Evolutionary conservation across 345 rosid genomes (phyloP).

Genomic region (Cochlearia excelsa): DNA sequence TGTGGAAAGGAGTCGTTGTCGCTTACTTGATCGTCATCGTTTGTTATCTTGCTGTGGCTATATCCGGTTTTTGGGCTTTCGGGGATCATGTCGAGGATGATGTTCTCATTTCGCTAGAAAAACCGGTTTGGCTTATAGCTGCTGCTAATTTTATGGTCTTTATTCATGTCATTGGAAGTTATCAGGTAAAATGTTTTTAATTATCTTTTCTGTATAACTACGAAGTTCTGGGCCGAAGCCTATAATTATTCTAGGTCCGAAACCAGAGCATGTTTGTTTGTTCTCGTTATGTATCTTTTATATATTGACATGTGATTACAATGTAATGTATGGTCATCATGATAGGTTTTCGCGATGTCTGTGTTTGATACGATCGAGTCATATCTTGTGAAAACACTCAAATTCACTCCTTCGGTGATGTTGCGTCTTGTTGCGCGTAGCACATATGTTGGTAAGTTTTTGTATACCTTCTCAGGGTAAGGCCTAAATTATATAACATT

Average conservation of each 20-base stretch:
- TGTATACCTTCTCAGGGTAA: background rate
- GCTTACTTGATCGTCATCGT: conserved; percentile 47
- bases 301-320: background rate
- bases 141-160: conserved; percentile 49
- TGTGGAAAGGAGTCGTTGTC: conserved; percentile 52
- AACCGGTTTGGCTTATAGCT: conserved; percentile 47
- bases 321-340: conserved; percentile 7
- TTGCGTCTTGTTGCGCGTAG: conserved; percentile 44
- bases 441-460: conserved; percentile 44
- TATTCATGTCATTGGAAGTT: conserved; percentile 56
- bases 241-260: too few species aligned
- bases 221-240: too few species aligned
- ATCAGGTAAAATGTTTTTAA: conserved; percentile 39
- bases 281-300: background rate
- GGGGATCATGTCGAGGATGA: conserved; percentile 49
- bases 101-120: conserved; percentile 48
- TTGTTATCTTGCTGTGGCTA: conserved; percentile 46
- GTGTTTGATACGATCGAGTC: conserved; percentile 53
- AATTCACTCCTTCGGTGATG: conserved; percentile 35
- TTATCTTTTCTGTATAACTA: too few species aligned
- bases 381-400: conserved; percentile 32
- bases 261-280: background rate
- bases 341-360: conserved; percentile 50
- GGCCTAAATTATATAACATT: too few species aligned
- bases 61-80: conserved; percentile 51